Conservation (phyloP, 2,329 filamentous ascomycete genomes). For the Sporothrix luriei region DNA sequence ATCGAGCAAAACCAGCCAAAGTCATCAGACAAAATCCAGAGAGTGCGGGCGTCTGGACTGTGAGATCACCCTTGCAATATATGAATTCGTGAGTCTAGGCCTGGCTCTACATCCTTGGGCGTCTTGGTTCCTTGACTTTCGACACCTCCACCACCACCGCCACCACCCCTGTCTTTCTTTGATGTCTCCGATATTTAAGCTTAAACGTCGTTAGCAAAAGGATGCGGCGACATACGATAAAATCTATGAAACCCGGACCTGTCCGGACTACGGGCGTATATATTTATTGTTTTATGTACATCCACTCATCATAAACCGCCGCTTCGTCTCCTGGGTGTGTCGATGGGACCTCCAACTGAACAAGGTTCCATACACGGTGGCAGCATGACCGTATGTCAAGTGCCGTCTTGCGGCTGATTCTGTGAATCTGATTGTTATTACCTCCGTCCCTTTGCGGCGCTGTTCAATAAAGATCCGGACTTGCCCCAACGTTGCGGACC, state of each 20-base stretch:
- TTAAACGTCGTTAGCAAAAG: background rate
- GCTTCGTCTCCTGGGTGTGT: background rate
- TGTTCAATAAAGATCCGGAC: slow-evolving; percentile 15
- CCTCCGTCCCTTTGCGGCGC: background rate
- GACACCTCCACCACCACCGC: background rate
- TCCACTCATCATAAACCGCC: background rate
- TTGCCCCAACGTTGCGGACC: background rate
- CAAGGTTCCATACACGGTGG: background rate
- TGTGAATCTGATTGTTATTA: background rate
- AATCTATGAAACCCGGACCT: too few relatives aligned
- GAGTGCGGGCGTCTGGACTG: background rate
- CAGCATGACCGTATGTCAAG: background rate
- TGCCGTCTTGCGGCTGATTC: background rate
- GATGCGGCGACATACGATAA: too few relatives aligned
- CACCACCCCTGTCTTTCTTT: background rate
- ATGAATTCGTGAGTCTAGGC: background rate
- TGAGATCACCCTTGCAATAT: background rate
- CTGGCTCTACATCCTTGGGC: background rate
- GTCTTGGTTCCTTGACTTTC: background rate
- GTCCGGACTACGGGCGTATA: background rate
- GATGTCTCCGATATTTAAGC: background rate
- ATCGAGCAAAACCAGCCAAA: background rate
- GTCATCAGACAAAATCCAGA: too few relatives aligned
- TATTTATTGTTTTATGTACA: background rate
- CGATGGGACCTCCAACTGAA: background rate